phyloP scores from a whole-genome alignment of 306 rosid species.

The Glycyrrhiza uralensis region DNA sequence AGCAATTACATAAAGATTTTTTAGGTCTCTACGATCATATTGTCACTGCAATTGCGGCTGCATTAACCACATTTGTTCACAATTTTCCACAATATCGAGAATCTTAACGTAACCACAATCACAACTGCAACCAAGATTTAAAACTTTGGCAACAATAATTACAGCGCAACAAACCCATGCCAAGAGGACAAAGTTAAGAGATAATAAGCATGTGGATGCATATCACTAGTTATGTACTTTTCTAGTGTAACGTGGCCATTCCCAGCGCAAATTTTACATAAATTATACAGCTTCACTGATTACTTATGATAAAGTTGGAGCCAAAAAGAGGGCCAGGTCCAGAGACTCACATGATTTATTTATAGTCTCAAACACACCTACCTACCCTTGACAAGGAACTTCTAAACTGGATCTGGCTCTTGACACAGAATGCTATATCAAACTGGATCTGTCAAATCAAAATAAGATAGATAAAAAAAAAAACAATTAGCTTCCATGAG shows the following conservation, averaged over 20 bases:
- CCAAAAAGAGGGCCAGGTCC: neutral
- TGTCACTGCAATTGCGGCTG: no score
- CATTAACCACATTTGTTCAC: no score
- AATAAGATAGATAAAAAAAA: constrained; percentile 10
- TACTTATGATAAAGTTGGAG: constrained; percentile 14
- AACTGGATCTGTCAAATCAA: constrained; percentile 20
- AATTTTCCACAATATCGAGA: no score
- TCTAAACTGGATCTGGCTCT: constrained; percentile 17
- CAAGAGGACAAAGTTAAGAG: neutral
- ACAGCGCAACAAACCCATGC: neutral
- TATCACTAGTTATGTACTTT: constrained; percentile 3
- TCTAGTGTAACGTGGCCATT: constrained; percentile 23
- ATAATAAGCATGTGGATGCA: constrained; percentile 1
- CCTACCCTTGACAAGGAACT: constrained; percentile 22
- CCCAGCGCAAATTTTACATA: neutral
- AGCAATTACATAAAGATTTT: no score
- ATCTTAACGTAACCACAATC: no score
- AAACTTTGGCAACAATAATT: neutral
- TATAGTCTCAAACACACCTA: constrained; percentile 7
- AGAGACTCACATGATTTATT: constrained; percentile 12
- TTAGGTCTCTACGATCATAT: no score
- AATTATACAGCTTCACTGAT: neutral
- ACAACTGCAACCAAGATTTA: no score
- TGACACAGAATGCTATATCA: constrained; percentile 8
- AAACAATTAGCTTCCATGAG: neutral